These are phyloP conservation scores for Sequoia sempervirens DNA, from an alignment of 75 land plant genomes.

Conservation along the genomic window DNA sequence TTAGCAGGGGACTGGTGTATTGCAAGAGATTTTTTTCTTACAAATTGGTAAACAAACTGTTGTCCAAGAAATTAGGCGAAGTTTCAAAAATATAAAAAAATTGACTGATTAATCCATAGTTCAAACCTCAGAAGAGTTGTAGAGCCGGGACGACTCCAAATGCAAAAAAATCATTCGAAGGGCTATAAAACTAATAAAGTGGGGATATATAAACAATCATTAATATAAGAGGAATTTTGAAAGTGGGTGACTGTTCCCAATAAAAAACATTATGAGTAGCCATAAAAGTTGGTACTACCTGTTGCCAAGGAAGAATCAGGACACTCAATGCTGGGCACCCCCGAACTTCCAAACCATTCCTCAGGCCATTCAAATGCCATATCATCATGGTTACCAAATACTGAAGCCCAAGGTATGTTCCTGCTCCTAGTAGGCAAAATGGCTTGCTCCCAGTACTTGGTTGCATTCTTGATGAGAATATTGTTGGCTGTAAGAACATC, in stretches of 20 bases:
- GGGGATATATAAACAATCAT: neutral
- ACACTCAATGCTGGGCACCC: constrained; percentile 55
- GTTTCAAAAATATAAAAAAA: neutral
- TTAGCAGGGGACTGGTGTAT: neutral
- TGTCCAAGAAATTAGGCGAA: neutral
- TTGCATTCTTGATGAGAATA: constrained; percentile 63
- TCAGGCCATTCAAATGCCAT: constrained; percentile 76
- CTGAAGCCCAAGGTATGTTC: constrained; percentile 74
- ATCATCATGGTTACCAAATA: constrained; percentile 99
- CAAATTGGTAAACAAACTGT: neutral
- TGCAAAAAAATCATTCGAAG: neutral
- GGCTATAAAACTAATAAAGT: neutral
- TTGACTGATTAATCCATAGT: neutral
- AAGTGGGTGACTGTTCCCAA: neutral
- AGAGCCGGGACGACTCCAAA: neutral
- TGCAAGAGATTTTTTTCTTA: neutral
- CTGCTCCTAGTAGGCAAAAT: constrained; percentile 48
- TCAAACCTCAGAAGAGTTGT: neutral
- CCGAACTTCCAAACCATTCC: constrained; percentile 73
- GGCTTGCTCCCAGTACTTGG: constrained; percentile 78
- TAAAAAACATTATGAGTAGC: neutral
- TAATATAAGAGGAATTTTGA: neutral
- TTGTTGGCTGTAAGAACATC: constrained; percentile 95
- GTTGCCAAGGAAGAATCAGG: constrained; percentile 9
- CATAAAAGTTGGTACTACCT: constrained; percentile 19